Evolutionary conservation across 176 grass and related monocot species (phyloP), one percentile per base, ranked within the genome.

Genomic region (Oryza punctata): DNA sequence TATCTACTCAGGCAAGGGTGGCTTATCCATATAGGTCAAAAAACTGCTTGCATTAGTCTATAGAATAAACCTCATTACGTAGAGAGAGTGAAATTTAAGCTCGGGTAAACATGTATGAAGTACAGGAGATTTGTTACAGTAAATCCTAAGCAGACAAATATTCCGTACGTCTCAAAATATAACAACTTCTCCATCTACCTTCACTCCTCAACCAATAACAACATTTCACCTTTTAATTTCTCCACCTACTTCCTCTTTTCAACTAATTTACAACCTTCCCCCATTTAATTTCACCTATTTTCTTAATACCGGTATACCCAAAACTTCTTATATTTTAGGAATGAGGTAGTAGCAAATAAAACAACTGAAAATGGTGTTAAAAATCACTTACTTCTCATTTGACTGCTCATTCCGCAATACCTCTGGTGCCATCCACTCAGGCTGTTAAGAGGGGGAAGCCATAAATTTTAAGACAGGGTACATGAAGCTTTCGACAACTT

Each of bases 401-500:
- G 95, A 94, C 64, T 87, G 92, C 69, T 97, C 95, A 72, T 97
- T 94, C n/a, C 92, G 81, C 75, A 97, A 84, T 45, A 97, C 95
- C 57, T 97, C 95, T 1, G 95, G 95, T 67, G 95, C 95, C 95
- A 97, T 97, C 95, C 95, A 97, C 75, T 97, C 95, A 44, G 92
- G 92, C 95, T 94, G 81, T 47, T 82, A 85, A 13, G 47, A 27
- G 19, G 69, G 46, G n/a, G 10, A 45, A 90, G 90, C 10, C 6
- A 70, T 8, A 85, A 76, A 91, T 49, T 28, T 52, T 67, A 64
- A 71, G 15, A 79, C 7, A 54, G 12, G 23, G 46, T 23, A n/a
- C 37, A n/a, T 59, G 66, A 40, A 50, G 33, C 25, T 67, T 80
- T 64, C 57, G 24, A 57, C 9, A 63, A 78, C 15, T 77, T 18